Percentiles rank a stretch among this genome's conserved stretches.
Evolutionary conservation across 257 asterid species (phyloP).

Genomic region (Anisodus acutangulus): DNA sequence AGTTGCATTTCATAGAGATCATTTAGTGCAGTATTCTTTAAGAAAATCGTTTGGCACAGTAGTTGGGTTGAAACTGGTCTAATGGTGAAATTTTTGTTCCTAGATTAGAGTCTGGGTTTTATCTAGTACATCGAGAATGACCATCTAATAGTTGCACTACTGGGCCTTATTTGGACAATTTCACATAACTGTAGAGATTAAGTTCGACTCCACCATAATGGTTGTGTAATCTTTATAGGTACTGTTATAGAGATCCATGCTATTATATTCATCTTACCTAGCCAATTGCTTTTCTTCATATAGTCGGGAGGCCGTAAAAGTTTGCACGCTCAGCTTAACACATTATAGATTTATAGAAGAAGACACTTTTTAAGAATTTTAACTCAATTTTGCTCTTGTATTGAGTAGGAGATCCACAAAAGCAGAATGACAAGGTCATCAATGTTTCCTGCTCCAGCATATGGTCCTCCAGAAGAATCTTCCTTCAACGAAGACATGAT

Average conservation of each 20-base stretch:
- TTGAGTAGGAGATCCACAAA: constrained; percentile 75
- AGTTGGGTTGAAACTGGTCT: not conserved
- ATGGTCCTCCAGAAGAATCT: constrained; percentile 79
- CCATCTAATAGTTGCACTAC: not conserved
- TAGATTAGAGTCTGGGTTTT: not conserved
- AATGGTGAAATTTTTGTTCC: not conserved
- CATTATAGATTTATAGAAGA: not conserved
- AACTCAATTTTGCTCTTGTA: constrained; percentile 29
- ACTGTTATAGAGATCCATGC: not conserved
- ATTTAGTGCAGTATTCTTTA: not conserved
- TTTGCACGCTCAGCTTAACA: not conserved
- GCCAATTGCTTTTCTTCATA: not conserved
- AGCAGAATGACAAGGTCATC: constrained; percentile 76
- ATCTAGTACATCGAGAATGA: not conserved
- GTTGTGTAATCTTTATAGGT: not conserved
- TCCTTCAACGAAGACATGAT: constrained; percentile 70
- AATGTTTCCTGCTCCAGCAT: constrained; percentile 60
- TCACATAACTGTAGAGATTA: not conserved
- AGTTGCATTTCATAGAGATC: not conserved
- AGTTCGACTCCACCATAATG: constrained; percentile 17
- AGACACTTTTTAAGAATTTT: not conserved
- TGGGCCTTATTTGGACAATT: not conserved
- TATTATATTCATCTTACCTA: not conserved
- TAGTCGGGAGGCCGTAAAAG: not conserved
- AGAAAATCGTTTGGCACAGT: not conserved